Conservation (phyloP, 169 alveolate genomes). For the Plasmodium gaboni region DNA sequence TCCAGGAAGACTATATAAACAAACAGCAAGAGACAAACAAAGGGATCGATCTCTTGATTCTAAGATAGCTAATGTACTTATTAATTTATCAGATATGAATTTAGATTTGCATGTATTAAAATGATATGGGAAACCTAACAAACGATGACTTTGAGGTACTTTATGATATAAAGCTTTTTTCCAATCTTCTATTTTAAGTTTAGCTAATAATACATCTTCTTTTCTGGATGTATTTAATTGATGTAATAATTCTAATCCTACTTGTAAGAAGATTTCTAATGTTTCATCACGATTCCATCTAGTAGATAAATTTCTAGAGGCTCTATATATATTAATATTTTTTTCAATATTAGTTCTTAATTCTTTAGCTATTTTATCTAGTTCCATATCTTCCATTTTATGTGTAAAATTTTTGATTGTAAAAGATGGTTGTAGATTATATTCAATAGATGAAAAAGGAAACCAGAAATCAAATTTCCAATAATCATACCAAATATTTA, state of each 20-base stretch:
- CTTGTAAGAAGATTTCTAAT: constrained; percentile 81
- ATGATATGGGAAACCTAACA: constrained; percentile 75
- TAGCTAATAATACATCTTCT: constrained; percentile 80
- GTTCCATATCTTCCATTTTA: constrained; percentile 79
- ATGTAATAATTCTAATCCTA: constrained; percentile 85
- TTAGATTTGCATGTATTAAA: constrained; percentile 65
- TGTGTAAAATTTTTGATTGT: constrained; percentile 72
- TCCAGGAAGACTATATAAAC: constrained; percentile 68
- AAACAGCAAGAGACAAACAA: constrained; percentile 72
- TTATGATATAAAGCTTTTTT: constrained; percentile 83
- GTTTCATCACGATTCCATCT: constrained; percentile 88
- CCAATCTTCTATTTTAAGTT: constrained; percentile 87
- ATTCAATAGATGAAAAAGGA: constrained; percentile 80
- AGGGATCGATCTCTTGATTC: constrained; percentile 68
- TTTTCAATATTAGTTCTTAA: constrained; percentile 78
- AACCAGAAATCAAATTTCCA: constrained; percentile 82
- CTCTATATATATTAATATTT: constrained; percentile 81
- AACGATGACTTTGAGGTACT: constrained; percentile 87
- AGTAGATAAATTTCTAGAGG: constrained; percentile 87
- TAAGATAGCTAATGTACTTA: constrained; percentile 60
- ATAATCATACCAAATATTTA: constrained; percentile 83
- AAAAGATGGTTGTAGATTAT: constrained; percentile 35
- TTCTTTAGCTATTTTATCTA: constrained; percentile 78
- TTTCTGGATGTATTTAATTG: constrained; percentile 83
- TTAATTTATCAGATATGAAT: constrained; percentile 67